These are phyloP conservation scores for Fraxinus pennsylvanica DNA, from an alignment of 257 asterid species.

Conservation along the genomic window DNA sequence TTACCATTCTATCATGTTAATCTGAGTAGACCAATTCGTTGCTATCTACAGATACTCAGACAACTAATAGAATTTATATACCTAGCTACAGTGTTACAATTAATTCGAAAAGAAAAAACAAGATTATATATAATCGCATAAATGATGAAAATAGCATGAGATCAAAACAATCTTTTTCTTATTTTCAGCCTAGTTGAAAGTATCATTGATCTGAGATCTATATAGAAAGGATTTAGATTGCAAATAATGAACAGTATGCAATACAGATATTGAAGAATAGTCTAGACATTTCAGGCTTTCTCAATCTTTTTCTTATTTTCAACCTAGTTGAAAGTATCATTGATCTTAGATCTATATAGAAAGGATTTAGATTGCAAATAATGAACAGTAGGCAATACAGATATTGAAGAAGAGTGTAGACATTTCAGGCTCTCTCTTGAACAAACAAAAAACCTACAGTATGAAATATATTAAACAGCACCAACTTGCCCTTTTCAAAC, in stretches of 20 bases:
- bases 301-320: background rate
- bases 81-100: no score
- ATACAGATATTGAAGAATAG: background rate
- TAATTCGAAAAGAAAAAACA: no score
- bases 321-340: background rate
- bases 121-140: no score
- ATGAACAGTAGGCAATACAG: background rate
- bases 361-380: background rate
- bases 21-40: no score
- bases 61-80: no score
- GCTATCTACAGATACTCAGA: no score
- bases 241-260: background rate
- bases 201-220: background rate
- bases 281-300: background rate
- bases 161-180: no score
- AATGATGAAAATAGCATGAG: background rate
- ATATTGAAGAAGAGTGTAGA: background rate
- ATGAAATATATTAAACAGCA: slow-evolving; percentile 12
- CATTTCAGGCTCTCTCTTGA: slow-evolving; percentile 2
- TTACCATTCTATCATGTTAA: no score
- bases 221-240: background rate
- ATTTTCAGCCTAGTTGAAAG: background rate
- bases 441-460: slow-evolving; percentile 24
- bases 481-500: slow-evolving; percentile 26
- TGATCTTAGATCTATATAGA: background rate